These are phyloP conservation scores for Crepidotus variabilis DNA, from an alignment of 768 basidiomycete species.

Conservation along the genomic window DNA sequence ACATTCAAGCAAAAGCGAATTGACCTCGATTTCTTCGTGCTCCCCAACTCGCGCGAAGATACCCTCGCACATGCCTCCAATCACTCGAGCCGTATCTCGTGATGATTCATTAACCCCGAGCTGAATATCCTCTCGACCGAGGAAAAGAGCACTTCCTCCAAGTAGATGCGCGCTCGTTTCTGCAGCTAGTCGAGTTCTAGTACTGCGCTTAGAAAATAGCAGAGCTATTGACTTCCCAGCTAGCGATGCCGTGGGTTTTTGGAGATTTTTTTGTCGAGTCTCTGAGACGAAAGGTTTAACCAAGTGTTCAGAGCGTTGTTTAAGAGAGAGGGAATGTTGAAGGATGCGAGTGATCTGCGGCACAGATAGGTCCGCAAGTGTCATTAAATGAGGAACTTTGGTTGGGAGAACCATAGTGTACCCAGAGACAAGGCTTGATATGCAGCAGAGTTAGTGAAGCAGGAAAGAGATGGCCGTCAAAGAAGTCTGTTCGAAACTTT, in stretches of 20 bases:
- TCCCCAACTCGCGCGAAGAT: slow-evolving; percentile 95
- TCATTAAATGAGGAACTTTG: slow-evolving; percentile 73
- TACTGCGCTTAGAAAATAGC: slow-evolving; percentile 90
- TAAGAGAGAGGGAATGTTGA: slow-evolving; percentile 59
- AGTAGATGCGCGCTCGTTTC: slow-evolving; percentile 79
- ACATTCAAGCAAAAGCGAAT: slow-evolving; percentile 15
- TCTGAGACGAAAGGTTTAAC: slow-evolving; percentile 45
- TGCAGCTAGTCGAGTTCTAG: slow-evolving; percentile 83
- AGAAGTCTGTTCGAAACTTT: not conserved
- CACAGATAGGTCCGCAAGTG: slow-evolving; percentile 81
- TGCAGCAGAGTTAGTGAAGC: not conserved
- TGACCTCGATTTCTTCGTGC: slow-evolving; percentile 89
- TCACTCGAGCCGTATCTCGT: slow-evolving; percentile 81
- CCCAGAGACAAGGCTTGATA: not conserved
- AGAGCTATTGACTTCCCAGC: slow-evolving; percentile 85
- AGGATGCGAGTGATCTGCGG: slow-evolving; percentile 70
- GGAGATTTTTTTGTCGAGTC: slow-evolving; percentile 34
- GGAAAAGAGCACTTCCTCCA: slow-evolving; percentile 87
- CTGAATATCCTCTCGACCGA: slow-evolving; percentile 89
- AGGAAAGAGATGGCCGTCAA: not conserved
- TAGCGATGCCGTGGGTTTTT: slow-evolving; percentile 69
- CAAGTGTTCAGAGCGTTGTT: slow-evolving; percentile 63
- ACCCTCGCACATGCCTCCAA: slow-evolving; percentile 94
- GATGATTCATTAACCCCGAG: slow-evolving; percentile 91
- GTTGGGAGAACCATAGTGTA: slow-evolving; percentile 13